Evolutionary conservation across 139 green algal species (phyloP), one percentile per base, ranked within the genome.

Genomic region (Chlamydomonas schloesseri): DNA sequence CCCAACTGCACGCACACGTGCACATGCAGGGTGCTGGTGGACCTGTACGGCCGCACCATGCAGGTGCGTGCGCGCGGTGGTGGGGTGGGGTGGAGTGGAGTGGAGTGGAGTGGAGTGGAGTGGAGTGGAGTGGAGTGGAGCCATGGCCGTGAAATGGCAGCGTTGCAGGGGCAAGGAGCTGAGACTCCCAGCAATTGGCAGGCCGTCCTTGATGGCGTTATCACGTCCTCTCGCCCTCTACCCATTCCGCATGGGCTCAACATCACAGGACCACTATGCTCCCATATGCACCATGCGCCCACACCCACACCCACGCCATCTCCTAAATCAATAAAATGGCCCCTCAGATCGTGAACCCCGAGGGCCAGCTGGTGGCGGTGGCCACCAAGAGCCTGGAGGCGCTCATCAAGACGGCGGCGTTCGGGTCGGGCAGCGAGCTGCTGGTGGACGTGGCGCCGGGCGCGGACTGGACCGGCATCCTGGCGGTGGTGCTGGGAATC

Each of bases 371-470:
- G 46, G 81, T 89, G 53, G 83, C 76, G 57, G 75, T 88, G n/a
- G 47, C 84, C 37, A 50, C 75, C 17, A 92, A 92, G 75, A 84
- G 42, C 65, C 79, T 42, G 11, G 82, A 83, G 67, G 81, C 88
- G 34, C 79, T 92, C 9, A 82, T 91, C 55, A 73, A 71, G 53
- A 83, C 50, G 36, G 69, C 36, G 6, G 81, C 70, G 31, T 69
- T 78, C n/a, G 69, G 81, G 8, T 26, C 31, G 0, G 69, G 88
- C 73, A 88, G 71, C 34, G 88, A 92, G 73, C 73, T 89, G 78
- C 58, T 86, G 36, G 55, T 60, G 17, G 88, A 92, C 65, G 88
- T 92, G 60, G 88, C 88, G 2, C 84, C 88, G 0, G 84, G 88
- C 5, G 84, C 88, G 55, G 88, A 92, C 67, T 90, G 84, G 80